Evolutionary conservation across 192 early-diverging fungal species (phyloP), one percentile per base, ranked within the genome.

Genomic region (Coemansia sp.): DNA sequence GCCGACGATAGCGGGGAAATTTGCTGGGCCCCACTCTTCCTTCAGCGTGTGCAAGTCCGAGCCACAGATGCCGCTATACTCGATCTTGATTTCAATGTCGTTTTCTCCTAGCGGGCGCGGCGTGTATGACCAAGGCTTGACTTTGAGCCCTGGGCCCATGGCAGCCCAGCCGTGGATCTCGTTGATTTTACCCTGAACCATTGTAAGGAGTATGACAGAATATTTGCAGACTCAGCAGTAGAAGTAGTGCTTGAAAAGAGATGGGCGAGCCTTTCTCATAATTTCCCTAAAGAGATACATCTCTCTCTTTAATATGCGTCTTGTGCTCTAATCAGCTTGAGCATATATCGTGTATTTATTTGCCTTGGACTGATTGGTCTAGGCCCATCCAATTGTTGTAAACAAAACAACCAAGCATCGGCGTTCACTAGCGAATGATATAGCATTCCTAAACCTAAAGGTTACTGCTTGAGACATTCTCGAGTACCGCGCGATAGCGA

Each of bases 51-150:
- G 92, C 50, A 92, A 66, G 73, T 94, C 93, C 2, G 89, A 86
- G 42, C 87, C 88, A 60, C 92, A 94, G 59, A 92, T 87, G 40
- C 91, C 90, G 64, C 86, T 89, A 70, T 88, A 85, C n/a, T 83
- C 69, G 71, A 93, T 88, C 69, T 89, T 76, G 58, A 94, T 89
- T 63, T 89, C 87, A 40, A 93, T 81, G 66, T 88, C 87, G 66
- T 86, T 65, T 10, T 73, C 70, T 9, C 85, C 87, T 2, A 88
- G 61, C 5, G 86, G 85, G 18, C 85, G 85, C 7, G 87, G 87
- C 42, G 66, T 81, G 67, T 88, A 88, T 13, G 69, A 59, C 62
- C 74, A 85, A 38, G 72, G 69, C 74, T 77, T 68, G 35, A 84
- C 65, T 14, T 69, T 23, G 4, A 64, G 38, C 0, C 70, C 76